Percentiles rank a stretch among this genome's conserved stretches.
phyloP scores from a whole-genome alignment of 768 basidiomycete genomes.

The Coprinellus aureogranulatus region DNA sequence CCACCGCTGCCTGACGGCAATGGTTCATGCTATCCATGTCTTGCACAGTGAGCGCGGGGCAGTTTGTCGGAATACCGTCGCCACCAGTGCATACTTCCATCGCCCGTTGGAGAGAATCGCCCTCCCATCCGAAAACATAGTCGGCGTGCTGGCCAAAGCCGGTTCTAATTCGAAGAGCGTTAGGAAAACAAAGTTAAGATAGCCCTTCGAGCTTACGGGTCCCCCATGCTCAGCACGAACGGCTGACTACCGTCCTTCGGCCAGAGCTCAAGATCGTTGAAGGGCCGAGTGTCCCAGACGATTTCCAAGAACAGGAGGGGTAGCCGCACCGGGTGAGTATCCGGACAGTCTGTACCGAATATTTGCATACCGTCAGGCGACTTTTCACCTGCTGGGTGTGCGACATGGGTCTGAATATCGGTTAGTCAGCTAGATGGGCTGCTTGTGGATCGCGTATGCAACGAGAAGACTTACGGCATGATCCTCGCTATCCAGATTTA shows the following conservation, averaged over 20 bases:
- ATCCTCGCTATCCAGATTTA: constrained; percentile 5
- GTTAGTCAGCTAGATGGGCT: background rate
- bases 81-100: constrained; percentile 9
- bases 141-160: constrained; percentile 11
- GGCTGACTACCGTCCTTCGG: constrained; percentile 12
- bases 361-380: no score
- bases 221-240: constrained; percentile 16
- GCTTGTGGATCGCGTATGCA: background rate
- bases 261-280: constrained; percentile 9
- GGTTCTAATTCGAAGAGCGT: background rate
- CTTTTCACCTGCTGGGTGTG: constrained; percentile 8
- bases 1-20: background rate
- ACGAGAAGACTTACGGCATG: background rate
- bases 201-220: constrained; percentile 13
- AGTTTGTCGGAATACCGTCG: background rate
- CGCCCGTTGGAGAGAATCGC: constrained; percentile 10
- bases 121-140: constrained; percentile 13
- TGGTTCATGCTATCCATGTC: constrained; percentile 10
- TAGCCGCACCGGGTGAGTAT: constrained; percentile 7
- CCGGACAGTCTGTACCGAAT: constrained; percentile 7
- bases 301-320: constrained; percentile 14
- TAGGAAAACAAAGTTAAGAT: background rate
- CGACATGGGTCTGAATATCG: constrained; percentile 11
- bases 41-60: constrained; percentile 7
- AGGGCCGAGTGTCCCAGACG: constrained; percentile 13